Percentiles rank a stretch among this genome's conserved stretches.
phyloP scores from a whole-genome alignment of 257 asterid genomes.

The Linaria vulgaris region DNA sequence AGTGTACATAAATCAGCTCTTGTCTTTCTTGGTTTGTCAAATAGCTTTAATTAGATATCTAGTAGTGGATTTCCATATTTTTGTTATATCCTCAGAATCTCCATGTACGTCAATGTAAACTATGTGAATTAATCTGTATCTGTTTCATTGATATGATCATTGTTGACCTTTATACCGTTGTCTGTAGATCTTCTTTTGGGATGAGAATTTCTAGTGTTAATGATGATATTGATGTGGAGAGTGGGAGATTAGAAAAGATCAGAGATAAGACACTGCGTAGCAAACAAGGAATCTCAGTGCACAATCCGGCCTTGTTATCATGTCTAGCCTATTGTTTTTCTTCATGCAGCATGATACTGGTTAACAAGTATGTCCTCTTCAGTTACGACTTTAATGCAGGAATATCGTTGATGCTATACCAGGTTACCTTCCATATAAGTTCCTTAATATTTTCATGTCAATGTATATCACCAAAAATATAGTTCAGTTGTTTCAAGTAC shows the following conservation, averaged over 20 bases:
- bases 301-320: conserved; percentile 66
- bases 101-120: background rate
- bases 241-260: conserved; percentile 45
- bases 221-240: conserved; percentile 61
- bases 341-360: conserved; percentile 89
- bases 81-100: background rate
- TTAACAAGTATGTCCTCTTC: conserved; percentile 90
- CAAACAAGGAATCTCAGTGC: conserved; percentile 38
- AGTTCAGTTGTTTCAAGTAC: conserved; percentile 21
- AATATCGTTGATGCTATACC: conserved; percentile 91
- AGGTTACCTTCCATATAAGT: conserved; percentile 48
- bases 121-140: background rate
- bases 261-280: conserved; percentile 40
- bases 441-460: conserved; percentile 14
- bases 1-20: background rate
- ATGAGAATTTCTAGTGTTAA: conserved; percentile 52
- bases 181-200: conserved; percentile 42
- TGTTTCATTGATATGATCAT: conserved; percentile 13
- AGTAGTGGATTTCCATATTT: background rate
- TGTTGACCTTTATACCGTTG: conserved; percentile 22
- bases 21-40: background rate
- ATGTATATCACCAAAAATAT: conserved; percentile 10
- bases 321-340: conserved; percentile 83
- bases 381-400: conserved; percentile 85
- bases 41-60: conserved; percentile 14